Evolutionary conservation across 495 filamentous ascomycete genomes (phyloP).

Genomic region (Mytilinidion resinicola): DNA sequence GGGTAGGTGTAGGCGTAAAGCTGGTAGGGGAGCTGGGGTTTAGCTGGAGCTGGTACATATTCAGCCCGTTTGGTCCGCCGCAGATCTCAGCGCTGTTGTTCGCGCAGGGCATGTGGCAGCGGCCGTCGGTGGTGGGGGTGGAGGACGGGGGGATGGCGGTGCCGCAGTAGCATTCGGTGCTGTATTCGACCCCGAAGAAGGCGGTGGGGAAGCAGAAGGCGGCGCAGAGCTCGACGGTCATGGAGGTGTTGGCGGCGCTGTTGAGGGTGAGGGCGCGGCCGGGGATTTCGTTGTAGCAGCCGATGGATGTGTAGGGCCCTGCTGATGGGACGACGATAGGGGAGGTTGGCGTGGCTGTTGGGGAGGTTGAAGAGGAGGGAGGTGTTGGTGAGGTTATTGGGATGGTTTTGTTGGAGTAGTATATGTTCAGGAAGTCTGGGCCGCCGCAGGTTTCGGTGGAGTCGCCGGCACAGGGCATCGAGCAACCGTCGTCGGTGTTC

Average conservation of each 20-base stretch:
- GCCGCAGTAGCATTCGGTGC: conserved; percentile 21
- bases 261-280: conserved; percentile 12
- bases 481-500: neutral
- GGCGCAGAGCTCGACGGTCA: conserved; percentile 15
- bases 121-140: conserved; percentile 23
- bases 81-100: conserved; percentile 30
- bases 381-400: neutral
- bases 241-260: conserved; percentile 2
- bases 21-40: neutral
- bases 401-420: neutral
- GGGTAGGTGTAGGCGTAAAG: neutral
- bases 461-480: neutral
- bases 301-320: conserved; percentile 3
- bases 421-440: conserved; percentile 1
- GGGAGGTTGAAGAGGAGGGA: neutral
- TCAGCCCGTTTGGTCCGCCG: conserved; percentile 6
- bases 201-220: conserved; percentile 9
- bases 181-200: conserved; percentile 25
- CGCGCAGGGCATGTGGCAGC: conserved; percentile 46
- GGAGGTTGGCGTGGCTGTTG: neutral
- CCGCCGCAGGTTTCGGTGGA: conserved; percentile 1
- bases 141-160: neutral
- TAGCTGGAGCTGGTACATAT: neutral
- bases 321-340: neutral
- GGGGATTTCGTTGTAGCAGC: conserved; percentile 14